phyloP scores from a whole-genome alignment of 192 early-diverging fungal species.

The Pilaira anomala region DNA sequence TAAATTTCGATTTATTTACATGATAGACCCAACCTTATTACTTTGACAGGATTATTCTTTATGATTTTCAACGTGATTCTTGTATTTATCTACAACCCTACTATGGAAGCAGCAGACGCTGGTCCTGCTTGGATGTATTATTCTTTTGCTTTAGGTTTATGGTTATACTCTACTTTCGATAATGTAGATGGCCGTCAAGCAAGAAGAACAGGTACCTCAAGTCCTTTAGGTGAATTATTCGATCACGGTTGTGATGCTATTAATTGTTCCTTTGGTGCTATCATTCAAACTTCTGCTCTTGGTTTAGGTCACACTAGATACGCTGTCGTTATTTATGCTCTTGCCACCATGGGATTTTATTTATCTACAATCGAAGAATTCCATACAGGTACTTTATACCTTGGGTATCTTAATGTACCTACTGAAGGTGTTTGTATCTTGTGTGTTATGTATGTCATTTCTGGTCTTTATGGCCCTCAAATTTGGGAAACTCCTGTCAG shows the following conservation, averaged over 20 bases:
- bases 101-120: constrained; percentile 55
- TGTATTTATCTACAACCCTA: constrained; percentile 67
- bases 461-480: constrained; percentile 53
- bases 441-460: constrained; percentile 54
- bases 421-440: constrained; percentile 82
- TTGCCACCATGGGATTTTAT: constrained; percentile 61
- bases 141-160: constrained; percentile 73
- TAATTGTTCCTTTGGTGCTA: constrained; percentile 32
- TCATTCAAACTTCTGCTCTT: constrained; percentile 21
- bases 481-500: constrained; percentile 11
- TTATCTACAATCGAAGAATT: constrained; percentile 91
- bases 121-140: constrained; percentile 78
- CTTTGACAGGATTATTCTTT: constrained; percentile 78
- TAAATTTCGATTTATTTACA: background rate
- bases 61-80: constrained; percentile 71
- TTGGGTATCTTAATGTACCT: constrained; percentile 80
- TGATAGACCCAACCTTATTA: constrained; percentile 82
- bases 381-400: constrained; percentile 81
- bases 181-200: constrained; percentile 96
- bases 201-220: constrained; percentile 77
- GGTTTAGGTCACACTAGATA: constrained; percentile 23
- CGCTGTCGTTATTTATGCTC: constrained; percentile 20
- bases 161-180: constrained; percentile 86
- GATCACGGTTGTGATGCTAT: constrained; percentile 73
- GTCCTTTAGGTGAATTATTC: constrained; percentile 92